A percentile compares a stretch with the other conserved stretches of the same genome.
Conservation (phyloP, 2,329 filamentous ascomycete genomes). For the Ascochyta koolunga region DNA sequence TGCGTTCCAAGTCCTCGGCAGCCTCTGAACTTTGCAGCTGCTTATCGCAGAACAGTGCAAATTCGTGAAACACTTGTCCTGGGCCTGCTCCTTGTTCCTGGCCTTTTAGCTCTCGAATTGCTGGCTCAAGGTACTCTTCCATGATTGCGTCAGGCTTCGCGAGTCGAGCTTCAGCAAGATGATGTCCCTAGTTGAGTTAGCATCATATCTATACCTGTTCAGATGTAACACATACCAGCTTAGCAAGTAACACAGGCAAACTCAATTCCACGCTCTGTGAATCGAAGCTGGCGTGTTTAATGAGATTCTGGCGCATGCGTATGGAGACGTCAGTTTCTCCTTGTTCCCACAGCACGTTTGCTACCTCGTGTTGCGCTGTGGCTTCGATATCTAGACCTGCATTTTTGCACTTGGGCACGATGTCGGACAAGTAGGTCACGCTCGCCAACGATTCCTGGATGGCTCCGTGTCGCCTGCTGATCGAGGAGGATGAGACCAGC, state of each 20-base stretch:
- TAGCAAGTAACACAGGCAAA: constrained; percentile 76
- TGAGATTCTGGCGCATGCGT: constrained; percentile 78
- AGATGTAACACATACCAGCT: constrained; percentile 60
- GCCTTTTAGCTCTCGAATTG: constrained; percentile 79
- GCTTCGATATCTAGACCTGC: constrained; percentile 79
- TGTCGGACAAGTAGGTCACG: constrained; percentile 79
- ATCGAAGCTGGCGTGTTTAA: constrained; percentile 38
- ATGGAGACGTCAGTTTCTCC: constrained; percentile 90
- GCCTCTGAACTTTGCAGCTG: constrained; percentile 88
- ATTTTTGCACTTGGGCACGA: constrained; percentile 71
- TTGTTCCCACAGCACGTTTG: constrained; percentile 91
- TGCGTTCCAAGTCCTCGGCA: constrained; percentile 80
- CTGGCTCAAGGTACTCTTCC: constrained; percentile 81
- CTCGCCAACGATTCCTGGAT: constrained; percentile 87
- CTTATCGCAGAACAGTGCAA: constrained; percentile 92
- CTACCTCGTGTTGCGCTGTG: constrained; percentile 79
- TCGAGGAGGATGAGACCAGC: constrained; percentile 74
- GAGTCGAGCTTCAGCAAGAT: constrained; percentile 85
- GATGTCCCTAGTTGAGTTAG: constrained; percentile 66
- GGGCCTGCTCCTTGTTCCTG: constrained; percentile 72
- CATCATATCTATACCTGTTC: neutral
- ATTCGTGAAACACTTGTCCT: constrained; percentile 90
- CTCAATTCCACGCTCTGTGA: constrained; percentile 40
- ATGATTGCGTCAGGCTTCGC: constrained; percentile 93
- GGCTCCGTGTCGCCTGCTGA: constrained; percentile 80